phyloP scores from a whole-genome alignment of 2,329 filamentous ascomycete genomes.

The Lasiodiplodia sp. region DNA sequence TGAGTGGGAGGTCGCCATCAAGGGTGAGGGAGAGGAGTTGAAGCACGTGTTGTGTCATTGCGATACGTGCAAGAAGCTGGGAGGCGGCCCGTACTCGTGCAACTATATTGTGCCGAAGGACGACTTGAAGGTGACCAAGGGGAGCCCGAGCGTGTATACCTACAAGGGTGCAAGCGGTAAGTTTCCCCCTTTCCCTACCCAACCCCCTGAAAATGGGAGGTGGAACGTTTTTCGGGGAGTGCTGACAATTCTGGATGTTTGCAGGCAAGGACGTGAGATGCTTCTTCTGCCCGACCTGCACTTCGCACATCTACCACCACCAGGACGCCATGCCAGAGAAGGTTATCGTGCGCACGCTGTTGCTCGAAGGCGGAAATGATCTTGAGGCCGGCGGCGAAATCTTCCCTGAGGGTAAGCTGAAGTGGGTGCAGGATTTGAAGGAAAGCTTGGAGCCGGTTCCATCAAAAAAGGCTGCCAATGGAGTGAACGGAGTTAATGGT shows the following conservation, averaged over 20 bases:
- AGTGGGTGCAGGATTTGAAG: conserved; percentile 43
- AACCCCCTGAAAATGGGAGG: too few species aligned
- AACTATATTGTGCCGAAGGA: conserved; percentile 45
- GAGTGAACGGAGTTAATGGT: conserved; percentile 12
- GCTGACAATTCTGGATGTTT: neutral
- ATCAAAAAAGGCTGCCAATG: neutral
- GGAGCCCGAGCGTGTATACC: conserved; percentile 40
- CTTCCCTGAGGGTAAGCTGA: conserved; percentile 46
- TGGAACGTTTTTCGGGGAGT: too few species aligned
- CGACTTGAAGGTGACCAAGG: conserved; percentile 38
- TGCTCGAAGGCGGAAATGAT: conserved; percentile 46
- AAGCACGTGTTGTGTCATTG: conserved; percentile 49
- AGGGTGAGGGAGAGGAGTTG: conserved; percentile 31
- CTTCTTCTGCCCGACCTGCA: conserved; percentile 49
- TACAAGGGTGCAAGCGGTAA: conserved; percentile 43
- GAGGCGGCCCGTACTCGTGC: conserved; percentile 46
- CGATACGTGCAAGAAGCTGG: conserved; percentile 45
- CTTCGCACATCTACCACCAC: conserved; percentile 50
- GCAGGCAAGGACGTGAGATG: conserved; percentile 46
- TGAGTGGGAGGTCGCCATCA: conserved; percentile 37
- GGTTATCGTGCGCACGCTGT: conserved; percentile 48
- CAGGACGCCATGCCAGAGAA: conserved; percentile 50
- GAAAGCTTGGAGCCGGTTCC: conserved; percentile 29
- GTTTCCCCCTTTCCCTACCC: neutral
- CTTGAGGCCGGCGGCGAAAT: conserved; percentile 48